Conservation (phyloP, 2,329 filamentous ascomycete species). For the Stagonosporopsis vannaccii region DNA sequence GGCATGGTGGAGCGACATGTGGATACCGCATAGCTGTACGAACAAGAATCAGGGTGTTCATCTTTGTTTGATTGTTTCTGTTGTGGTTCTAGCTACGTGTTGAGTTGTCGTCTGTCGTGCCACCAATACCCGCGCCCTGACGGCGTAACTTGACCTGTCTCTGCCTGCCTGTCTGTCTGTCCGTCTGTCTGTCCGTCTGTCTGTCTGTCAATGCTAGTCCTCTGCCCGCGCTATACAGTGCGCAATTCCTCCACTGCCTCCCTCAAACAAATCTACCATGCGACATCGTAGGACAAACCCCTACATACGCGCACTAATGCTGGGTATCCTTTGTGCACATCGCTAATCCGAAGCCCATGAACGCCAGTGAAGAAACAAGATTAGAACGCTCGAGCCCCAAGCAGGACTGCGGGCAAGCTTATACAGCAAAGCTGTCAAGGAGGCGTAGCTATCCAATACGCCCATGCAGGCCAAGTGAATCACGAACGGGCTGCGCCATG, state of each 20-base stretch:
- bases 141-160: too few species aligned
- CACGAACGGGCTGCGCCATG: slow-evolving; percentile 27
- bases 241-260: neutral
- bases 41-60: neutral
- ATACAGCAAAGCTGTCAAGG: neutral
- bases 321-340: slow-evolving; percentile 16
- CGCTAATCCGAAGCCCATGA: slow-evolving; percentile 12
- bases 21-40: neutral
- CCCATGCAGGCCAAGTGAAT: neutral
- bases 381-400: neutral
- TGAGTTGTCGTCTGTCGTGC: neutral
- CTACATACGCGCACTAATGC: slow-evolving; percentile 11
- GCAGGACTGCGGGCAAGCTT: neutral
- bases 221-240: slow-evolving; percentile 2
- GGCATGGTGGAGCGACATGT: neutral
- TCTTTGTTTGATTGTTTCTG: slow-evolving; percentile 4
- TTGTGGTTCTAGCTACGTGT: slow-evolving; percentile 6
- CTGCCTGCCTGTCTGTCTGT: too few species aligned
- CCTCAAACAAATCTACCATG: slow-evolving; percentile 1
- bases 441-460: neutral
- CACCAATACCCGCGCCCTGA: too few species aligned
- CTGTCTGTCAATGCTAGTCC: neutral
- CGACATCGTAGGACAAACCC: slow-evolving; percentile 5
- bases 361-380: slow-evolving; percentile 12
- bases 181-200: too few species aligned